phyloP scores from a whole-genome alignment of 139 green algal species.

The Pedinophyceae sp. region DNA sequence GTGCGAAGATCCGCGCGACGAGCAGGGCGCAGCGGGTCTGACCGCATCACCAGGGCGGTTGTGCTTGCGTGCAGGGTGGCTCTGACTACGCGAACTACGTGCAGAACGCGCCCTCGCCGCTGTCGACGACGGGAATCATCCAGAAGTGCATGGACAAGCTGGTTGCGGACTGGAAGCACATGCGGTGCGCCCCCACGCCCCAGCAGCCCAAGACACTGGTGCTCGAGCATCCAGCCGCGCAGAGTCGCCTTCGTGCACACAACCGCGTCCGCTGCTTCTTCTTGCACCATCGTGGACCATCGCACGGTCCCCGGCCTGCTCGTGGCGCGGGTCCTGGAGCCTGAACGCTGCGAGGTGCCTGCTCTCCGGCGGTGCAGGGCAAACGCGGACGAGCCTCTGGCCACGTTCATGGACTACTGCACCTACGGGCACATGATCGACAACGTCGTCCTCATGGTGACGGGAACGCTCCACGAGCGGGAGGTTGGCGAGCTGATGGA shows the following conservation, averaged over 20 bases:
- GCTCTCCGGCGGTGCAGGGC: not conserved
- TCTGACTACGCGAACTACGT: slow-evolving; percentile 87
- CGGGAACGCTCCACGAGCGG: slow-evolving; percentile 86
- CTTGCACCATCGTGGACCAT: not conserved
- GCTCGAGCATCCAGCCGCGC: not conserved
- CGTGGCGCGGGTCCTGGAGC: not conserved
- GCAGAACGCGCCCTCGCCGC: slow-evolving; percentile 71
- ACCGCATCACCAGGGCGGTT: not conserved
- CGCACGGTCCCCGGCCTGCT: slow-evolving; percentile 2
- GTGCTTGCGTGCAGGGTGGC: slow-evolving; percentile 36
- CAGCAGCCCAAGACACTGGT: not conserved
- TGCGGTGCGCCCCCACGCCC: slow-evolving; percentile 54
- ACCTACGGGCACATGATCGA: slow-evolving; percentile 99
- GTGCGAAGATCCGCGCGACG: not conserved
- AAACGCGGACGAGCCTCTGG: slow-evolving; percentile 73
- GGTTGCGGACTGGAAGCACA: slow-evolving; percentile 86
- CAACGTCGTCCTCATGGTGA: slow-evolving; percentile 98
- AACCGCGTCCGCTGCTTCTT: not conserved
- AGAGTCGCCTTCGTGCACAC: not conserved
- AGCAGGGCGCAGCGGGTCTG: not conserved
- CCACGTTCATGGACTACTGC: slow-evolving; percentile 92
- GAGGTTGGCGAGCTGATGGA: slow-evolving; percentile 94
- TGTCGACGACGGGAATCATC: slow-evolving; percentile 85
- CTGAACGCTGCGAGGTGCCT: not conserved
- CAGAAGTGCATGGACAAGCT: slow-evolving; percentile 92